These are phyloP conservation scores for Medicago arabica DNA, from an alignment of 306 rosid genomes.

Conservation along the genomic window DNA sequence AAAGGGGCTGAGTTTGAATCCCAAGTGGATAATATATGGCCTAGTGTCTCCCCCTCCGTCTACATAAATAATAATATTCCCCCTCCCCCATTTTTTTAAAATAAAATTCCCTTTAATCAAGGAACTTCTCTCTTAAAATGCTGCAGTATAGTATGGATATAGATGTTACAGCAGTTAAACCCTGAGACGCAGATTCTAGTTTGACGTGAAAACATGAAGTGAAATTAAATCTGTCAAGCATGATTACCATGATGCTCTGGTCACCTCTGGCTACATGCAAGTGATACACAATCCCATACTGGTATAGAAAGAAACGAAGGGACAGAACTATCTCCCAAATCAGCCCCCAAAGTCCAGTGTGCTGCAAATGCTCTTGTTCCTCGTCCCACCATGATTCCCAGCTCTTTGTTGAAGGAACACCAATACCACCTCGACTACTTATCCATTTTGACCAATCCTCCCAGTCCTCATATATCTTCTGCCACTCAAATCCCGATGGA, in stretches of 20 bases:
- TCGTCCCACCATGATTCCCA: constrained; percentile 99
- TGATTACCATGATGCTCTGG: constrained; percentile 69
- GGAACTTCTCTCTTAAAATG: constrained; percentile 8
- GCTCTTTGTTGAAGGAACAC: constrained; percentile 90
- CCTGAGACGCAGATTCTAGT: constrained; percentile 34
- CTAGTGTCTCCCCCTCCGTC: not conserved
- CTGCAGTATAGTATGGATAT: constrained; percentile 12
- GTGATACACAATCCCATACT: constrained; percentile 92
- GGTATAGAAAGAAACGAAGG: constrained; percentile 85
- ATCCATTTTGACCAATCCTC: constrained; percentile 99
- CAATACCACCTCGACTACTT: constrained; percentile 85
- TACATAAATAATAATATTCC: not conserved
- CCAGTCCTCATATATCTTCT: constrained; percentile 95
- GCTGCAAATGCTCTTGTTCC: constrained; percentile 90
- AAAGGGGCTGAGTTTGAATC: not conserved
- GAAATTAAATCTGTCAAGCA: constrained; percentile 29
- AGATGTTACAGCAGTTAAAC: constrained; percentile 38
- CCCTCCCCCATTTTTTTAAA: not conserved
- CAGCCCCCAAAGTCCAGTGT: constrained; percentile 74
- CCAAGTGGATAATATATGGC: not conserved
- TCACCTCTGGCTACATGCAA: constrained; percentile 67
- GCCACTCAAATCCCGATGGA: constrained; percentile 99
- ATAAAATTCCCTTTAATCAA: not conserved
- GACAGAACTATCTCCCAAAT: constrained; percentile 82
- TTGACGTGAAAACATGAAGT: constrained; percentile 36